phyloP scores from a whole-genome alignment of 148 eudicot genomes.

The Chenopodium quinoa region DNA sequence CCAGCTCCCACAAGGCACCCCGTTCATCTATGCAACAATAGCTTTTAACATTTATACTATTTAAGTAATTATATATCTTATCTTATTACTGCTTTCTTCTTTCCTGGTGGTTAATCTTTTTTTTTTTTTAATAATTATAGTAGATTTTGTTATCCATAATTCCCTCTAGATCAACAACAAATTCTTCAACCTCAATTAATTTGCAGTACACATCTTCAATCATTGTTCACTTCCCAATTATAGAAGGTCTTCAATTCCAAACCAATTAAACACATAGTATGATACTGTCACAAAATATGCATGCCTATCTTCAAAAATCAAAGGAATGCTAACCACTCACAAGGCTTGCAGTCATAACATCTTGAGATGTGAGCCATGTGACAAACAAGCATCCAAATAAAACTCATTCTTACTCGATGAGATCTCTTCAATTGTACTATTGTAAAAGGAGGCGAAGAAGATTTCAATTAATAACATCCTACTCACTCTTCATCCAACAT shows the following conservation, averaged over 20 bases:
- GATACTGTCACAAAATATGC: not conserved
- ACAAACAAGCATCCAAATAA: constrained; percentile 6
- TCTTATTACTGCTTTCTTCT: not conserved
- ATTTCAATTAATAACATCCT: not conserved
- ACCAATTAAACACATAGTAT: not conserved
- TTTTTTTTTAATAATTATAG: not conserved
- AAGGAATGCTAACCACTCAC: not conserved
- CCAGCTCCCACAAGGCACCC: not conserved
- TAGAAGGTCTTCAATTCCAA: not conserved
- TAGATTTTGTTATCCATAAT: not conserved
- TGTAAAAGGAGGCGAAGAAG: not conserved
- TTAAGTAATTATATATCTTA: not conserved
- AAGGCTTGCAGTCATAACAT: not conserved
- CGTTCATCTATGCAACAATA: not conserved
- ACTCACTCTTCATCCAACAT: not conserved
- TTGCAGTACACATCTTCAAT: not conserved
- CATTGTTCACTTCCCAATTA: not conserved
- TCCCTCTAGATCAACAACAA: not conserved
- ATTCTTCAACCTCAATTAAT: not conserved
- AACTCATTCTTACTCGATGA: not conserved
- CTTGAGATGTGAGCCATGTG: not conserved
- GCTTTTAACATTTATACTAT: too few species aligned
- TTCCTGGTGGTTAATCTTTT: not conserved
- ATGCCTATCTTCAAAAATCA: not conserved
- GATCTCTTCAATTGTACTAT: not conserved